phyloP scores from a whole-genome alignment of 2,329 filamentous ascomycete species.

The Diaporthe eres region DNA sequence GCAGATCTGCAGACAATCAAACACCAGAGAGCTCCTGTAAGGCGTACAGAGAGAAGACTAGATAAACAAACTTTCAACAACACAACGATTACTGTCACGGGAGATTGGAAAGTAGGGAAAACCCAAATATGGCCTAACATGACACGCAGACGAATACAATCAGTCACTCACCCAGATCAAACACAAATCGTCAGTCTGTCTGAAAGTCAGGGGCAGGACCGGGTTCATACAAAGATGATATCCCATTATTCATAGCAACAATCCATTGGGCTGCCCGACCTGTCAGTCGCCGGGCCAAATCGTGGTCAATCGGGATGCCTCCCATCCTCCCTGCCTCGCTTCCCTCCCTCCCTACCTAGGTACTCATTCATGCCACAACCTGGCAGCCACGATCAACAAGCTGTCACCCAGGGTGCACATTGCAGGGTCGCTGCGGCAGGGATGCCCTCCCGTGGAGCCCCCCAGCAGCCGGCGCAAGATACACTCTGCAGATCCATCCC shows the following conservation, averaged over 20 bases:
- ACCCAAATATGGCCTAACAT: background rate
- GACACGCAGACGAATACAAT: background rate
- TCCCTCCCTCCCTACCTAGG: background rate
- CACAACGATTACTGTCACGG: background rate
- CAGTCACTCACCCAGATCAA: background rate
- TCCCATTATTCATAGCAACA: conserved; percentile 11
- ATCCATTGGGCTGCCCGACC: conserved; percentile 3
- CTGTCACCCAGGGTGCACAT: conserved; percentile 2
- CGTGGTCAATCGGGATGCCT: background rate
- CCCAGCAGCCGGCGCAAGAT: conserved; percentile 11
- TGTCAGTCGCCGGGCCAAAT: background rate
- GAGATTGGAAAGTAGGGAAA: background rate
- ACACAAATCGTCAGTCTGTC: background rate
- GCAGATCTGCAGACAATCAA: conserved; percentile 32
- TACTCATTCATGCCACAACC: background rate
- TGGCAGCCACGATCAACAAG: conserved; percentile 7
- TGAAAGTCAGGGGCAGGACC: conserved; percentile 13
- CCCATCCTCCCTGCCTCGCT: background rate
- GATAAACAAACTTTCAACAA: background rate
- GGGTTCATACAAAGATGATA: background rate
- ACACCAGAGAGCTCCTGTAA: background rate
- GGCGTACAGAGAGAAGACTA: background rate
- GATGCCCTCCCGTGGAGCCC: conserved; percentile 3
- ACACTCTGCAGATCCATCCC: conserved; percentile 33
- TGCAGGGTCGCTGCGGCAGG: conserved; percentile 5